Conservation (phyloP, 371 early-diverging fungal species). For the Mortierella sp. region DNA sequence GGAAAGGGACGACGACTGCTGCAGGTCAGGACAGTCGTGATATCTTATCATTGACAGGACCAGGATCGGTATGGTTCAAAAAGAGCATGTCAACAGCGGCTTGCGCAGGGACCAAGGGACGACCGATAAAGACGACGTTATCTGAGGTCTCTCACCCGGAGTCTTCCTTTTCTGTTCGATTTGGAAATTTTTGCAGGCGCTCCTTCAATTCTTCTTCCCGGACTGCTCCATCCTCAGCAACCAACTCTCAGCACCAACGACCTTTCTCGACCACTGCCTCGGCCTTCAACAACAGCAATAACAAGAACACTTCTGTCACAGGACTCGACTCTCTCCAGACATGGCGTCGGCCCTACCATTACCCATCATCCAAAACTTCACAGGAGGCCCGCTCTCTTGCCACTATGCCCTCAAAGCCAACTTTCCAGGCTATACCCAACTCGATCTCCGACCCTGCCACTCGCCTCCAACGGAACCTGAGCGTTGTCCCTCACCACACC, state of each 20-base stretch:
- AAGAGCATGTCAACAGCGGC: not conserved
- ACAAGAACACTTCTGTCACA: not conserved
- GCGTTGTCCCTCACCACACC: conserved; percentile 47
- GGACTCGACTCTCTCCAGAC: conserved; percentile 29
- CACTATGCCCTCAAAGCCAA: conserved; percentile 41
- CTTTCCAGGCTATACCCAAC: conserved; percentile 20
- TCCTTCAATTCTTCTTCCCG: conserved; percentile 18
- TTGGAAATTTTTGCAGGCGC: conserved; percentile 34
- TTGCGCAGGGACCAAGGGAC: not conserved
- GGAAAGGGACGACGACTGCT: not conserved
- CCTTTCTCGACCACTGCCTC: conserved; percentile 2
- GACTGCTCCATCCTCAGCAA: not conserved
- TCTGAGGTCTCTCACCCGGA: not conserved
- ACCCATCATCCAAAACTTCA: conserved; percentile 6
- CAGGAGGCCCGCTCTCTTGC: conserved; percentile 31
- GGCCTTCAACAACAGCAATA: conserved; percentile 3
- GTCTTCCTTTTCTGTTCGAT: conserved; percentile 13
- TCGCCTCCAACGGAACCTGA: conserved; percentile 43
- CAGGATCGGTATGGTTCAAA: not conserved
- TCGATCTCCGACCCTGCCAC: conserved; percentile 21
- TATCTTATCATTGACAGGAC: not conserved
- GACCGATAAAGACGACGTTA: not conserved
- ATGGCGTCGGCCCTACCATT: conserved; percentile 37
- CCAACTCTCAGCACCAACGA: conserved; percentile 17
- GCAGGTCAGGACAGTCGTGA: not conserved